phyloP scores from a whole-genome alignment of 2,329 filamentous ascomycete species.

The Aspergillus nomiae region DNA sequence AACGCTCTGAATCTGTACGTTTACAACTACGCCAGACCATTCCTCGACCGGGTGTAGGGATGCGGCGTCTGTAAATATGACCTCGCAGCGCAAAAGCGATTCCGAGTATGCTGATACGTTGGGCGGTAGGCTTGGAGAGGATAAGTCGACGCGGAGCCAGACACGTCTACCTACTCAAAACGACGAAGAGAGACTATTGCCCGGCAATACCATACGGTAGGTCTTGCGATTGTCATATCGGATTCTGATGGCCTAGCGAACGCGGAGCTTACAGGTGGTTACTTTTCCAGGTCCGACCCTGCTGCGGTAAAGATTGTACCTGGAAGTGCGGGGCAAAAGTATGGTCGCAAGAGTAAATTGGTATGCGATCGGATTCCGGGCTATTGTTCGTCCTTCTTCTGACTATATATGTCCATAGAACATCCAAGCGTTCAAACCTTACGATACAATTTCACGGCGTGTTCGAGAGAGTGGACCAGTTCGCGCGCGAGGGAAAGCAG shows the following conservation, averaged over 20 bases:
- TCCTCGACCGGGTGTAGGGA: conserved; percentile 22
- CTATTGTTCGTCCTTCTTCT: background rate
- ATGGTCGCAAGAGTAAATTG: conserved; percentile 21
- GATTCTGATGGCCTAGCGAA: background rate
- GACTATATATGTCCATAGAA: conserved; percentile 4
- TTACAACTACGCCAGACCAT: conserved; percentile 19
- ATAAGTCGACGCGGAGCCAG: conserved; percentile 17
- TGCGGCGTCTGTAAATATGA: conserved; percentile 27
- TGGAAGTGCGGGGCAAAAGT: conserved; percentile 21
- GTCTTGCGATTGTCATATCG: conserved; percentile 2
- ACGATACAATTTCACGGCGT: conserved; percentile 28
- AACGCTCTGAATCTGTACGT: conserved; percentile 18
- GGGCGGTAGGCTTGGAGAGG: conserved; percentile 15
- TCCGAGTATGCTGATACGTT: conserved; percentile 15
- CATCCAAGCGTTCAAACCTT: conserved; percentile 22
- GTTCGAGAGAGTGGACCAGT: conserved; percentile 36
- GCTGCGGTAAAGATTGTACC: conserved; percentile 31
- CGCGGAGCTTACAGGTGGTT: background rate
- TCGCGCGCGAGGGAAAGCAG: conserved; percentile 25
- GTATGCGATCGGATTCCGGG: conserved; percentile 15
- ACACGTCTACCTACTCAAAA: conserved; percentile 8
- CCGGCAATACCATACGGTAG: conserved; percentile 16
- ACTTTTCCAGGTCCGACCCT: conserved; percentile 17
- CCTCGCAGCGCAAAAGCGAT: conserved; percentile 4
- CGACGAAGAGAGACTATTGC: conserved; percentile 29